Evolutionary conservation across 805 yeast species (phyloP), one percentile per base, ranked within the genome.

Genomic region (Saccharomyces kudriavzevii): DNA sequence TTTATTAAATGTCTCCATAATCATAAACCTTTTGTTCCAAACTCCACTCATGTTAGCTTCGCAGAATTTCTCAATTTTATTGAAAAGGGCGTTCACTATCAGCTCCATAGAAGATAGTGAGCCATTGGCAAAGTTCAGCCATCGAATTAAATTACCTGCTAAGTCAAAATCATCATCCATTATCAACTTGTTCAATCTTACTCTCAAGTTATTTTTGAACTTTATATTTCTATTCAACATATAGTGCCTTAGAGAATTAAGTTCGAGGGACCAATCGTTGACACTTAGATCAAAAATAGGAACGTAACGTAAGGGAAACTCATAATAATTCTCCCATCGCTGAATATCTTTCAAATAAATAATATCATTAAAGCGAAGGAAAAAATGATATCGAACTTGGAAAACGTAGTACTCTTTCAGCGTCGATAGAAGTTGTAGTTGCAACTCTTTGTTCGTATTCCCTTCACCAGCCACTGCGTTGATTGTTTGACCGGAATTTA

Each of bases 91-190:
- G 45, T 63, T 61, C 4, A 68, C 52, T 27, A 67, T 48, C 9
- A 66, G 29, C 47, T 59, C 59, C 26, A 56, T 58, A 1, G 64
- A 55, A 1, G 60, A 56, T 10, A 62, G 40, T 1, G 22, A n/a
- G 10, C 60, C 52, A 22, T 51, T 53, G 5, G 66, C 60, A 11
- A 56, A 53, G 43, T 62, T 58, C 4, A 66, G 51, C 70, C 71
- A 67, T 10, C 54, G 49, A 13, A 63, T 48, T 5, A 67, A 49
- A 11, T 58, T 58, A 11, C 48, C 40, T 1, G 61, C 59, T 30
- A 57, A 51, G 45, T 63, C 68, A 48, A 63, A 60, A 45, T 69
- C 70, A 49, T 65, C 67, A 30, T 62, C 63, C 50, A 56, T 25
- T 4, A 65, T 51, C 8, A 59, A 54, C n/a, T 54, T 50, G 30